Conservation (phyloP, 192 early-diverging fungal species). For the Coemansia sp. region DNA sequence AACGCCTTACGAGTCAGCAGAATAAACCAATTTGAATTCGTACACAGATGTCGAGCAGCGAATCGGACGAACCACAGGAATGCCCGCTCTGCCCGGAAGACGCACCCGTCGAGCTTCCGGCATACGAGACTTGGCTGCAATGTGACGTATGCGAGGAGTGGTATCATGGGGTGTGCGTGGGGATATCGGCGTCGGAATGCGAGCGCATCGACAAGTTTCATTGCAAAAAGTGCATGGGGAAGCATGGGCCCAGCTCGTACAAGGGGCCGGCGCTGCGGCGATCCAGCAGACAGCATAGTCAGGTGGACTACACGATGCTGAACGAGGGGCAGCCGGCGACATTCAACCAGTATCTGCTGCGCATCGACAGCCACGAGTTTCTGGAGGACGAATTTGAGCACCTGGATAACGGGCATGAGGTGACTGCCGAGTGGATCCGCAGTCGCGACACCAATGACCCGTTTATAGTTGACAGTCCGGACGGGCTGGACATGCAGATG, state of each 20-base stretch:
- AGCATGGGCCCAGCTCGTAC: conserved; percentile 61
- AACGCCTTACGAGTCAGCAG: background rate
- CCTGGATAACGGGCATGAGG: conserved; percentile 56
- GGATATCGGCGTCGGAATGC: conserved; percentile 55
- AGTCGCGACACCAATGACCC: conserved; percentile 67
- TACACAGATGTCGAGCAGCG: conserved; percentile 25
- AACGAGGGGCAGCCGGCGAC: conserved; percentile 76
- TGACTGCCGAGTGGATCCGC: conserved; percentile 68
- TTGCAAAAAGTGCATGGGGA: conserved; percentile 56
- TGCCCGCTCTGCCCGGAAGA: conserved; percentile 41
- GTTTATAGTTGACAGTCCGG: conserved; percentile 64
- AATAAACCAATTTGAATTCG: background rate
- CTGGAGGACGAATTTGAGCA: conserved; percentile 63
- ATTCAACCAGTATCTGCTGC: conserved; percentile 75
- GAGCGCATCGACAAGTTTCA: conserved; percentile 65
- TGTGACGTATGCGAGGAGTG: conserved; percentile 66
- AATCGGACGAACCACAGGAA: conserved; percentile 47
- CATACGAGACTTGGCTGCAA: conserved; percentile 62
- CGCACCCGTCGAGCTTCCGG: conserved; percentile 42
- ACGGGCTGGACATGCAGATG: conserved; percentile 82
- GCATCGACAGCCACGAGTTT: conserved; percentile 69
- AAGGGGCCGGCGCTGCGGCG: conserved; percentile 54
- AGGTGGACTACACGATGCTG: conserved; percentile 81
- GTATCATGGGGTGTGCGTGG: conserved; percentile 67
- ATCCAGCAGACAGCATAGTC: conserved; percentile 56